phyloP scores from a whole-genome alignment of 257 asterid genomes.

The Ajuga chamaepitys region DNA sequence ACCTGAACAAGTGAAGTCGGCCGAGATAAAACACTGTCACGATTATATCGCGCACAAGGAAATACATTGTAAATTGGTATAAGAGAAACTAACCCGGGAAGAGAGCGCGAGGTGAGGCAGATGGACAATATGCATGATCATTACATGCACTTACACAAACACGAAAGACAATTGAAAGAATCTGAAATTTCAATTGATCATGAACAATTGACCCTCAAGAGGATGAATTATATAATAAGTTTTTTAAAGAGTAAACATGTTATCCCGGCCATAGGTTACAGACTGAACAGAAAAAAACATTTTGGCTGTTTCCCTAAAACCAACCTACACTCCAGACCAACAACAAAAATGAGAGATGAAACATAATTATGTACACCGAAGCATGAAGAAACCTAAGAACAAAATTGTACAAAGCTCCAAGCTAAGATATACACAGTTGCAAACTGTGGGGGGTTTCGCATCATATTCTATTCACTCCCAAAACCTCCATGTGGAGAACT shows the following conservation, averaged over 20 bases:
- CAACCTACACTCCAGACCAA: too few species aligned
- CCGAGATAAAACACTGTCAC: neutral
- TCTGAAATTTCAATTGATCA: neutral
- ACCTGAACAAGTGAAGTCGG: neutral
- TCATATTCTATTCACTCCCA: constrained; percentile 13
- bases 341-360: neutral
- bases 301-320: too few species aligned
- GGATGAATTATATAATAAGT: constrained; percentile 1
- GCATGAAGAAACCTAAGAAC: constrained; percentile 12
- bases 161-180: neutral
- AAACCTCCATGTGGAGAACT: constrained; percentile 13
- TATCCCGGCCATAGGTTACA: neutral
- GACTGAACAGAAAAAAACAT: too few species aligned
- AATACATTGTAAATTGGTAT: neutral
- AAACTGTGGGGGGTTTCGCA: constrained; percentile 9
- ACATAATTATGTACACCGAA: constrained; percentile 23
- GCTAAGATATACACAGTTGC: constrained; percentile 12
- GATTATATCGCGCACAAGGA: neutral
- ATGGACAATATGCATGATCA: neutral
- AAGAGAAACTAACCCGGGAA: neutral
- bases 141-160: neutral
- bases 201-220: neutral
- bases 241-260: neutral
- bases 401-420: constrained; percentile 16
- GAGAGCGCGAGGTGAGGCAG: neutral